Conservation (phyloP, 148 eudicot genomes). For the Arbutus unedo region DNA sequence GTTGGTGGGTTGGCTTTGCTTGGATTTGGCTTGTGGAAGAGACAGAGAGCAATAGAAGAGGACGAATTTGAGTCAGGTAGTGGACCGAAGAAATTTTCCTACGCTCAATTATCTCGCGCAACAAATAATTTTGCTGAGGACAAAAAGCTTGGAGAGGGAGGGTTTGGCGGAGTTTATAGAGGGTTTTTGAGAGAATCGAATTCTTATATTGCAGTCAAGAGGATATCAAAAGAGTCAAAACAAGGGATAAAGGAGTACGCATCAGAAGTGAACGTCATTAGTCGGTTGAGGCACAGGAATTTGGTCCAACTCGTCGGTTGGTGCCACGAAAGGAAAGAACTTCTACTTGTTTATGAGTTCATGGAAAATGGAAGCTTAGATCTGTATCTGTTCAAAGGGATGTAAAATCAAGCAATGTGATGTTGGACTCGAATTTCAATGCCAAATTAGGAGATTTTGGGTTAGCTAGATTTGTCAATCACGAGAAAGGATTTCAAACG, state of each 20-base stretch:
- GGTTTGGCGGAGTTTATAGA: neutral
- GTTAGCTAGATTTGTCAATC: constrained; percentile 27
- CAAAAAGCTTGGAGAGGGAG: neutral
- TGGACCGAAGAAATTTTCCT: constrained; percentile 36
- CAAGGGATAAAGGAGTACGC: constrained; percentile 39
- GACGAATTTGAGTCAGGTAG: constrained; percentile 5
- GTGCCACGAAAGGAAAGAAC: constrained; percentile 27
- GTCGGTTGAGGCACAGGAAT: constrained; percentile 37
- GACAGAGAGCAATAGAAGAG: neutral
- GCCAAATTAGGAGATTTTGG: constrained; percentile 29
- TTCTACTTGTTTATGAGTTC: neutral
- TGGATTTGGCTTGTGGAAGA: constrained; percentile 7
- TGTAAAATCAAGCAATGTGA: too few species aligned
- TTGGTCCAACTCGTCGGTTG: constrained; percentile 37
- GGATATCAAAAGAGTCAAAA: constrained; percentile 28
- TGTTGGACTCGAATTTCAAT: too few species aligned
- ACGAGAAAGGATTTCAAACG: constrained; percentile 24
- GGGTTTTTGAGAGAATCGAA: neutral
- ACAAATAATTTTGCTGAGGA: neutral
- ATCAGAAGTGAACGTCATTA: constrained; percentile 39
- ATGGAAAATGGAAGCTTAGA: too few species aligned
- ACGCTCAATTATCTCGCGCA: neutral
- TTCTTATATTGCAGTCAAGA: constrained; percentile 34
- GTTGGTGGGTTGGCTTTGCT: neutral
- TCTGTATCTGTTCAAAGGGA: too few species aligned